Percentiles rank a stretch among this genome's conserved stretches.
phyloP scores from a whole-genome alignment of 2,329 filamentous ascomycete species.

The Botrytis cinerea region DNA sequence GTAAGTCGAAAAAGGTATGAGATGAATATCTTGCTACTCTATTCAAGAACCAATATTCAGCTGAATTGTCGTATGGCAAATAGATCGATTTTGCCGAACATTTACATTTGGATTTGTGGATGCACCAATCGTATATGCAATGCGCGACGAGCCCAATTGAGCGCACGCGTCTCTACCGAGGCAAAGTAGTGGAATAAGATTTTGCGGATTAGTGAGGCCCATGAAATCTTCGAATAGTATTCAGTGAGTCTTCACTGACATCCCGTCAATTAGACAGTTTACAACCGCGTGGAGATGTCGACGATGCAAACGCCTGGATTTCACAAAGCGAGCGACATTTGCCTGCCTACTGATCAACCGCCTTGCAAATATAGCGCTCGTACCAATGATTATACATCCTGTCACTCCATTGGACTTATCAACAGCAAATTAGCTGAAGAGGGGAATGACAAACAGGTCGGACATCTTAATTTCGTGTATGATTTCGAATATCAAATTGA shows the following conservation, averaged over 20 bases:
- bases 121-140: background rate
- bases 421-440: background rate
- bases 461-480: background rate
- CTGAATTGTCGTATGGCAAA: background rate
- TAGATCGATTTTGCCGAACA: background rate
- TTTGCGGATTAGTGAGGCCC: too few relatives aligned
- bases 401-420: background rate
- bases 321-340: background rate
- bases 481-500: background rate
- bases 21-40: background rate
- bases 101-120: background rate
- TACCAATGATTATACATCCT: background rate
- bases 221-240: too few relatives aligned
- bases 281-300: background rate
- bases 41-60: background rate
- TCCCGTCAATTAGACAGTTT: background rate
- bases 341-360: background rate
- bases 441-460: background rate
- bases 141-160: background rate
- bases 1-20: background rate
- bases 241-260: too few relatives aligned
- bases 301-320: too few relatives aligned
- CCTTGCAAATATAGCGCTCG: background rate
- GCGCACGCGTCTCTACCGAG: background rate
- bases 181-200: background rate